Conservation (phyloP, 2,329 filamentous ascomycete genomes). For the Sporothrix sp. region DNA sequence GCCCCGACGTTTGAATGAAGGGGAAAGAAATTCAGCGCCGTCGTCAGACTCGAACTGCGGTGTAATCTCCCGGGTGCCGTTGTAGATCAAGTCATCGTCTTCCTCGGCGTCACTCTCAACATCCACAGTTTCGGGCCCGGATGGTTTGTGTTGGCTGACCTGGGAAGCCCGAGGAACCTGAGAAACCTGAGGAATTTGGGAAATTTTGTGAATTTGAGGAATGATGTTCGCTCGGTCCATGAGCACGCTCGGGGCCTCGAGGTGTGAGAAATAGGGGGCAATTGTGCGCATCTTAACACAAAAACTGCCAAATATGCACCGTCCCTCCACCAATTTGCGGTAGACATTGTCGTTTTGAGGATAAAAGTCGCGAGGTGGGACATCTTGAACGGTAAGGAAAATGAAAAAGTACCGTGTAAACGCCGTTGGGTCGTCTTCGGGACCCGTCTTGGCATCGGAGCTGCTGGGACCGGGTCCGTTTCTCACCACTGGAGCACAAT, state of each 20-base stretch:
- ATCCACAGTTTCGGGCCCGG: too few species aligned
- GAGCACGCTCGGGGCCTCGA: too few species aligned
- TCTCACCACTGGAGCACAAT: conserved; percentile 7
- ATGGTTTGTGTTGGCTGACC: too few species aligned
- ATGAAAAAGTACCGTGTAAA: conserved; percentile 20
- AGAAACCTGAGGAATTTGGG: too few species aligned
- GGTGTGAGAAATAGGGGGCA: conserved; percentile 14
- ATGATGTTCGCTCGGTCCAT: too few species aligned
- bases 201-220: too few species aligned
- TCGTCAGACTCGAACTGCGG: too few species aligned
- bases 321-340: conserved; percentile 8
- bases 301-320: conserved; percentile 17
- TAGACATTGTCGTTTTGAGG: conserved; percentile 7
- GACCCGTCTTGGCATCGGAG: not conserved
- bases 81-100: not conserved
- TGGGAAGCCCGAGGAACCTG: too few species aligned
- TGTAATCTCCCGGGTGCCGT: too few species aligned
- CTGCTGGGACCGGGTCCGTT: not conserved
- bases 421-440: conserved; percentile 3
- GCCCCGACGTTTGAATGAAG: conserved; percentile 35
- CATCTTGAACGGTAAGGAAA: conserved; percentile 15
- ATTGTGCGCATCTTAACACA: conserved; percentile 18
- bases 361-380: not conserved
- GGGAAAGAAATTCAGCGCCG: not conserved
- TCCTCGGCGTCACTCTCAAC: conserved; percentile 1